phyloP scores from a whole-genome alignment of 805 yeast genomes.

The Kregervanrija pseudodelftensis region DNA sequence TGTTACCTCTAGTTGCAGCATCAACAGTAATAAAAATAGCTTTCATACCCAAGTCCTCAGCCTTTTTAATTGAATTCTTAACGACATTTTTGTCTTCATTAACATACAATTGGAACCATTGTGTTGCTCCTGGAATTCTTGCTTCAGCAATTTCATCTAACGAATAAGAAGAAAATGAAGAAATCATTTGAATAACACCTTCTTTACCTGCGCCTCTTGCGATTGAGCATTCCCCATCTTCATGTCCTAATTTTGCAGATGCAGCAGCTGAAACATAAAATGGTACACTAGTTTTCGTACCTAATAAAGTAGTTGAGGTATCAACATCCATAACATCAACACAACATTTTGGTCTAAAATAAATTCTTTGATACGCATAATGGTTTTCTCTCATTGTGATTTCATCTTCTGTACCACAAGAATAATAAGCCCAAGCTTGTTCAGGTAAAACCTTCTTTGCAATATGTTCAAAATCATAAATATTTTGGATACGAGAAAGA shows the following conservation, averaged over 20 bases:
- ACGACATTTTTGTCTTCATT: constrained; percentile 45
- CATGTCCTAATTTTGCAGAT: constrained; percentile 83
- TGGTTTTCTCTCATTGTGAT: constrained; percentile 85
- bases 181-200: constrained; percentile 78
- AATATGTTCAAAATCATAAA: constrained; percentile 80
- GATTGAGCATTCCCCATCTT: constrained; percentile 83
- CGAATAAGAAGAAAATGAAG: constrained; percentile 84
- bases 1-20: constrained; percentile 84
- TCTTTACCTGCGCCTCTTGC: constrained; percentile 76
- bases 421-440: constrained; percentile 87
- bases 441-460: constrained; percentile 73
- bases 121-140: constrained; percentile 57
- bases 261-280: constrained; percentile 91
- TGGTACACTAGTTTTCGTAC: constrained; percentile 63
- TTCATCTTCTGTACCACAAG: constrained; percentile 90
- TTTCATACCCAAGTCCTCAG: constrained; percentile 36
- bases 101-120: constrained; percentile 87
- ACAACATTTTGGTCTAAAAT: constrained; percentile 76
- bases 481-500: constrained; percentile 62
- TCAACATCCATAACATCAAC: constrained; percentile 75
- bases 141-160: constrained; percentile 78
- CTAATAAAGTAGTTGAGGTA: constrained; percentile 63
- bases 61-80: constrained; percentile 21
- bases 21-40: constrained; percentile 87
- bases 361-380: constrained; percentile 77